phyloP scores from a whole-genome alignment of 495 filamentous ascomycete genomes.

The Penicillium canescens region DNA sequence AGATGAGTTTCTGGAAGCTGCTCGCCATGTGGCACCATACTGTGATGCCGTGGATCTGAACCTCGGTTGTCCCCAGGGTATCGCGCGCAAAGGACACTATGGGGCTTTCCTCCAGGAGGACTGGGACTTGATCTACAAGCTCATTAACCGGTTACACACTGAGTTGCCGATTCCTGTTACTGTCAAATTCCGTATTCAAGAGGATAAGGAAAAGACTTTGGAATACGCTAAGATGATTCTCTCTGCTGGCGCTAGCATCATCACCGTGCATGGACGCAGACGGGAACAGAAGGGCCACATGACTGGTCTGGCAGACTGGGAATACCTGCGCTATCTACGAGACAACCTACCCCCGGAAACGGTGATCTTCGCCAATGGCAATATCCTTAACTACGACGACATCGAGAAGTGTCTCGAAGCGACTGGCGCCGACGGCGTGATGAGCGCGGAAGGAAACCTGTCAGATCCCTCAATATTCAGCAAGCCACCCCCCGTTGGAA shows the following conservation, averaged over 20 bases:
- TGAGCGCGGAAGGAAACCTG: conserved; percentile 94
- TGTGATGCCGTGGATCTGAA: conserved; percentile 97
- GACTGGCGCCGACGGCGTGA: conserved; percentile 91
- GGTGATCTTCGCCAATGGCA: conserved; percentile 96
- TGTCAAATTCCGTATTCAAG: conserved; percentile 90
- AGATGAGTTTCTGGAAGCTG: conserved; percentile 72
- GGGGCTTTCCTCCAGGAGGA: conserved; percentile 95
- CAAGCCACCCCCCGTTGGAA: conserved; percentile 58
- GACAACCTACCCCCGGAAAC: conserved; percentile 82
- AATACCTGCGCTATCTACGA: conserved; percentile 74
- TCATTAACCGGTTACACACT: conserved; percentile 77
- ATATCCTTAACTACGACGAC: conserved; percentile 81
- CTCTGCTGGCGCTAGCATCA: conserved; percentile 83
- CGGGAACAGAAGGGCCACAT: conserved; percentile 96
- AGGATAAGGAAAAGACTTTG: conserved; percentile 81
- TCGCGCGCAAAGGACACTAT: conserved; percentile 86
- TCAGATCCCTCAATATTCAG: conserved; percentile 88
- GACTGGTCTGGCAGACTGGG: conserved; percentile 94
- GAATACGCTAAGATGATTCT: conserved; percentile 89
- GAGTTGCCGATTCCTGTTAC: conserved; percentile 80
- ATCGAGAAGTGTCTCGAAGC: conserved; percentile 73
- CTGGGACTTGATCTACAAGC: conserved; percentile 71
- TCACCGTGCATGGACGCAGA: conserved; percentile 86
- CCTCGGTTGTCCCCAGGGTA: conserved; percentile 96
- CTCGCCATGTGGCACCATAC: conserved; percentile 71